A percentile compares a stretch with the other conserved stretches of the same genome.
Evolutionary conservation across 164 flowering plant species (phyloP).

Genomic region (Liquidambar formosana): DNA sequence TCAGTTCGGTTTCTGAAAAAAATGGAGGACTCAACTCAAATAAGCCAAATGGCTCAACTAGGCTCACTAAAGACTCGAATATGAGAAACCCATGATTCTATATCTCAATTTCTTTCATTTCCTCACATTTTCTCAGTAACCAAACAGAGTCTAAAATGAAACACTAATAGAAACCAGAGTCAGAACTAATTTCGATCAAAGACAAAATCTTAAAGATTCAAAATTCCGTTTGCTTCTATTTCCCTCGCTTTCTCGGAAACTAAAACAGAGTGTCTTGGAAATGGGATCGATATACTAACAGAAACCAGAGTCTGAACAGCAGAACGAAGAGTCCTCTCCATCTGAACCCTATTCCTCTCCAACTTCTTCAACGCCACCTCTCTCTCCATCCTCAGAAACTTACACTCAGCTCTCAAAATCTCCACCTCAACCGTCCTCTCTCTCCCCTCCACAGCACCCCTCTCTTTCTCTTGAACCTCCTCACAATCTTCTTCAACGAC

Average conservation of each 20-base stretch:
- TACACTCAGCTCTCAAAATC: conserved; percentile 84
- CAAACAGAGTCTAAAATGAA: conserved; percentile 4
- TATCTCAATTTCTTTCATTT: background rate
- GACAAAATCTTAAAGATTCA: background rate
- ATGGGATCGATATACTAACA: conserved; percentile 37
- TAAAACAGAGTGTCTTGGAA: background rate
- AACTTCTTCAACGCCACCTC: conserved; percentile 66
- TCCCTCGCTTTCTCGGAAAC: background rate
- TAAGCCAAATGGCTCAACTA: background rate
- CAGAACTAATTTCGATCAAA: background rate
- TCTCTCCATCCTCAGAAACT: conserved; percentile 75
- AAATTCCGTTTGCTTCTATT: background rate
- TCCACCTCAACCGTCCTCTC: conserved; percentile 80
- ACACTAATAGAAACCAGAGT: conserved; percentile 3
- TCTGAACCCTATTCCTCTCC: conserved; percentile 47
- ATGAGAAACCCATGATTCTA: background rate
- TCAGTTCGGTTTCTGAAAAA: too few relatives aligned
- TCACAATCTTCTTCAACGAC: conserved; percentile 25
- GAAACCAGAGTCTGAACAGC: conserved; percentile 58
- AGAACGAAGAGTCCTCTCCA: conserved; percentile 50
- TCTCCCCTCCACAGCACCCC: conserved; percentile 35
- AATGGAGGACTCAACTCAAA: background rate
- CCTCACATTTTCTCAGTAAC: conserved; percentile 4
- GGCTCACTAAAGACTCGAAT: background rate
- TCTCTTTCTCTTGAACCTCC: background rate